These are phyloP conservation scores for Xylariales sp. DNA, from an alignment of 2,329 filamentous ascomycete genomes.

Conservation along the genomic window DNA sequence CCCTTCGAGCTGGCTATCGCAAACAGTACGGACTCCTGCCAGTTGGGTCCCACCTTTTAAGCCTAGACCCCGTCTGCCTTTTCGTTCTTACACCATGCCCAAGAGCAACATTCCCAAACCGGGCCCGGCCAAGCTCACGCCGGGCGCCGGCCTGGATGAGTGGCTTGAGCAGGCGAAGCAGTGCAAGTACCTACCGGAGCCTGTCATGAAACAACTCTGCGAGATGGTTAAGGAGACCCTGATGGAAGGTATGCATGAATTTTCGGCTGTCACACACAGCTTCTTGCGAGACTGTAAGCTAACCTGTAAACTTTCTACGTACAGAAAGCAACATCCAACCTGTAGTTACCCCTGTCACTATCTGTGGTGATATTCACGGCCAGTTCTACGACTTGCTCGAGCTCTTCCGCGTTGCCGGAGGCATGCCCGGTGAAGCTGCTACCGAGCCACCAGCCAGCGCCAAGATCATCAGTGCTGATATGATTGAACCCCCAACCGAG, in stretches of 20 bases:
- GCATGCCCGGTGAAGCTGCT: conserved; percentile 84
- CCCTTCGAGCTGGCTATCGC: too few species aligned
- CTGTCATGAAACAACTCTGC: conserved; percentile 97
- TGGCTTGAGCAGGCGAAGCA: conserved; percentile 96
- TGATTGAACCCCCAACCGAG: conserved; percentile 84
- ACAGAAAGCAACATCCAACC: conserved; percentile 97
- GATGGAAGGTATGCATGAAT: conserved; percentile 74
- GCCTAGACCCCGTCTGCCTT: too few species aligned
- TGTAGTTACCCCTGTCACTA: conserved; percentile 92
- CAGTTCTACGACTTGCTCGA: conserved; percentile 98
- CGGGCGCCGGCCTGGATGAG: conserved; percentile 85
- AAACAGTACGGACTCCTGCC: too few species aligned
- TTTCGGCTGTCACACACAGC: background rate
- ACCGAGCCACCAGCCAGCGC: conserved; percentile 64
- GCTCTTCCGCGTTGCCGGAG: conserved; percentile 92
- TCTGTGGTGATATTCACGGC: conserved; percentile 97
- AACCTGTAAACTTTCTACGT: too few species aligned
- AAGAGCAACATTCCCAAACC: conserved; percentile 66
- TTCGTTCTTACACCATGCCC: too few species aligned
- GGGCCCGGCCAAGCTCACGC: conserved; percentile 78
- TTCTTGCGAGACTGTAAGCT: background rate
- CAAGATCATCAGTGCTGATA: conserved; percentile 80
- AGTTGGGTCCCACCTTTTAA: too few species aligned
- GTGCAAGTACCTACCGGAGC: conserved; percentile 93
- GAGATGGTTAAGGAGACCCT: conserved; percentile 98